Conservation (phyloP, 1,139 yeast genomes). For the Lodderomyces parapsilosis region DNA sequence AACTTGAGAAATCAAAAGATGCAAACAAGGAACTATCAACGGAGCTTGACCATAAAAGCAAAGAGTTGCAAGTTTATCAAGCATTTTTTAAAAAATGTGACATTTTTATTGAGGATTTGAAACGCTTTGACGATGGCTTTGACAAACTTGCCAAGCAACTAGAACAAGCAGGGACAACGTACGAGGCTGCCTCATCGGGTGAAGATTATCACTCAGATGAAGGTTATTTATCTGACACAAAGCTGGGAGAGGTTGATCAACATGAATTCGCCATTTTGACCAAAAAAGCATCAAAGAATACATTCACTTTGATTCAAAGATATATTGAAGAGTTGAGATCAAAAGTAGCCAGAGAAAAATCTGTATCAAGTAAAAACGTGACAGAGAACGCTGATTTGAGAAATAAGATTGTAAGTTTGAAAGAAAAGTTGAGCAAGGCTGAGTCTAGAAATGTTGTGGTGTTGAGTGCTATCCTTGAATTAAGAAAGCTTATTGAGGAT, state of each 20-base stretch:
- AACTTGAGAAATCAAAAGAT: background rate
- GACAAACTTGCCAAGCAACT: background rate
- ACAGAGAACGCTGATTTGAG: background rate
- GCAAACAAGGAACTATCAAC: background rate
- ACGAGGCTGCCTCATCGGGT: background rate
- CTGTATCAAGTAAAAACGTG: background rate
- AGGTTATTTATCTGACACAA: background rate
- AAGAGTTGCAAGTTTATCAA: background rate
- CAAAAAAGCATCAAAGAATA: background rate
- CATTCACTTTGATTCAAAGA: background rate
- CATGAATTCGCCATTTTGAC: background rate
- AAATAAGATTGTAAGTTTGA: background rate
- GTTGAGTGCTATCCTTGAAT: background rate
- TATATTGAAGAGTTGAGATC: slow-evolving; percentile 1
- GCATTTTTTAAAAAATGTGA: background rate
- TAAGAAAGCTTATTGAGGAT: background rate
- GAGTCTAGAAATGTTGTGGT: background rate
- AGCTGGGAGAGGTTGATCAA: background rate
- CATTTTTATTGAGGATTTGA: background rate
- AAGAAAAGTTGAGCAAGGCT: background rate
- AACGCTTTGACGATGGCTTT: background rate
- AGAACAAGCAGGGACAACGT: background rate
- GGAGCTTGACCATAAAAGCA: background rate
- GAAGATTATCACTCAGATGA: slow-evolving; percentile 1
- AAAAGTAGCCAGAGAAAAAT: background rate